A percentile compares a stretch with the other conserved stretches of the same genome.
phyloP scores from a whole-genome alignment of 805 yeast species.

The Priceomyces melissophilus region DNA sequence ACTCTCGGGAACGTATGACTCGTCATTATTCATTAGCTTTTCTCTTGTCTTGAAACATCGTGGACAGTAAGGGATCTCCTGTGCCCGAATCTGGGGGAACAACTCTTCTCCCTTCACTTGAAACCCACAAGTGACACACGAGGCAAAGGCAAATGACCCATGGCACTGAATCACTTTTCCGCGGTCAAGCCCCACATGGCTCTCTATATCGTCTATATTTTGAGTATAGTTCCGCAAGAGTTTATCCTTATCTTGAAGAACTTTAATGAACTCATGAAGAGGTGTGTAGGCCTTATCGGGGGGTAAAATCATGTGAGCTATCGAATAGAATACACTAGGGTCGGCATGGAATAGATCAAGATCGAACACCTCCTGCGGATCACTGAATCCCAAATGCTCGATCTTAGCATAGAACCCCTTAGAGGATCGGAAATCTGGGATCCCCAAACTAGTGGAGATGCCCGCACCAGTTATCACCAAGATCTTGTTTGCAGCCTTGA shows the following conservation, averaged over 20 bases:
- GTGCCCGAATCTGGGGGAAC: constrained; percentile 45
- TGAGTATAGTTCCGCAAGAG: constrained; percentile 43
- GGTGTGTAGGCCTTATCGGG: constrained; percentile 36
- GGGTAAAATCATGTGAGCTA: constrained; percentile 44
- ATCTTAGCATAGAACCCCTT: constrained; percentile 38
- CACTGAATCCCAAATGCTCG: constrained; percentile 43
- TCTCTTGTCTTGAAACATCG: constrained; percentile 23
- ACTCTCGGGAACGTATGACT: constrained; percentile 23
- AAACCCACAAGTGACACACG: constrained; percentile 73
- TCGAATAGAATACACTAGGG: constrained; percentile 39
- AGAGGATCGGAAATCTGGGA: constrained; percentile 34
- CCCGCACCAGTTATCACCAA: constrained; percentile 46
- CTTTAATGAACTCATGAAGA: constrained; percentile 66
- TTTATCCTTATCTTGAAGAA: constrained; percentile 72
- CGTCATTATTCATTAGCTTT: constrained; percentile 21
- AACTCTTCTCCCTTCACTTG: constrained; percentile 47
- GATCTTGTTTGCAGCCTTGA: constrained; percentile 47
- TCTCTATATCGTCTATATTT: constrained; percentile 43
- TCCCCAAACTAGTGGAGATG: constrained; percentile 42
- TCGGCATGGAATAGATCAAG: constrained; percentile 33
- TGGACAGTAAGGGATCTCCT: constrained; percentile 54
- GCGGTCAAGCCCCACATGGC: constrained; percentile 52
- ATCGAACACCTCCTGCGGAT: constrained; percentile 46
- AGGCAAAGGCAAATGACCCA: constrained; percentile 71
- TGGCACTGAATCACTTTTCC: constrained; percentile 71